Evolutionary conservation across 2,329 filamentous ascomycete genomes (phyloP), one percentile per base, ranked within the genome.

Genomic region (Chalara sp.): DNA sequence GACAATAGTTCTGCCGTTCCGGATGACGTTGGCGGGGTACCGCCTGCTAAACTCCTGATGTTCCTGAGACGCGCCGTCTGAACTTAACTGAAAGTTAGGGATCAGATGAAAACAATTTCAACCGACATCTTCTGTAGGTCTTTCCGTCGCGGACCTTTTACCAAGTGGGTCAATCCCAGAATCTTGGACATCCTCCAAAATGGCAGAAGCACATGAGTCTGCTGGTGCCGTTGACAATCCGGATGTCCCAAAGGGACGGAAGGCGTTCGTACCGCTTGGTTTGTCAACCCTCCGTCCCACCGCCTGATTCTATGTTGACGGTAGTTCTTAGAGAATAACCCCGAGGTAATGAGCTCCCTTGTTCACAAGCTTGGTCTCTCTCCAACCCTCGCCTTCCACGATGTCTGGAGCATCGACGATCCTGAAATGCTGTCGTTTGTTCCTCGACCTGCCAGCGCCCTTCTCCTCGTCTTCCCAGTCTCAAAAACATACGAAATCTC

Each of bases 401-500:
- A 97, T 70, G 89, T 99, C 67, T 96, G 86, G 78, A 91, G 86
- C 59, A 86, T 99, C 63, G 85, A 88, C 56, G 92, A 97, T 50
- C 84, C 88, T 0, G 85, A 91, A 46, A 80, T 97, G 40, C 83
- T 97, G 49, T 81, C 83, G 55, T 93, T 96, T 71, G 82, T 97
- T 40, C 91, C 93, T 0, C 88, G 92, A 2, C 93, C 93, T 4
- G 89, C 89, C 1, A 79, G 90, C 56, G 92, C 92, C 6, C 81
- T 97, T 21, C 83, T 99, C 37, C 86, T 99, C 61, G 91, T 99
- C 57, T 97, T 96, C 70, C 92, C 93, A 58, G 79, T 96, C 56
- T 88, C 81, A 50, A 75, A 83, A 50, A 79, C 80, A 40, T 96
- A 96, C 75, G 89, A 96, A 72, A 79, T 78, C 53, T 84, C 86